Evolutionary conservation across 306 rosid species (phyloP).

Genomic region (Corylus americana): DNA sequence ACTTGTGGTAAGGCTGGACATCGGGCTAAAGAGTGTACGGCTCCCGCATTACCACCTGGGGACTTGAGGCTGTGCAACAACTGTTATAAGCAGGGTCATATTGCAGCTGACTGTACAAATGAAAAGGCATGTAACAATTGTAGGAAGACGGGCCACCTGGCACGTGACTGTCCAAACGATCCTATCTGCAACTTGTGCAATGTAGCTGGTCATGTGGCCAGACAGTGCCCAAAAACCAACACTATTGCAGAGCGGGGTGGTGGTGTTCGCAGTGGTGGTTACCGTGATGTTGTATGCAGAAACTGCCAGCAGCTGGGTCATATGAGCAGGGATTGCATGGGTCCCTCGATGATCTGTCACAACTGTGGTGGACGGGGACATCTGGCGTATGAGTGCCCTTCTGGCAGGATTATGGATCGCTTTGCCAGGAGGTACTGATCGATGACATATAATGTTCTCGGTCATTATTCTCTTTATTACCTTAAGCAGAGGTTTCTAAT

Average conservation of each 20-base stretch:
- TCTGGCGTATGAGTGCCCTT: constrained; percentile 94
- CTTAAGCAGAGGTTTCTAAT: constrained; percentile 8
- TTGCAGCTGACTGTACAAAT: constrained; percentile 93
- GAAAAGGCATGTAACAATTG: constrained; percentile 99
- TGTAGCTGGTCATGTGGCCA: constrained; percentile 92
- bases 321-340: constrained; percentile 98
- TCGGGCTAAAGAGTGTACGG: constrained; percentile 90
- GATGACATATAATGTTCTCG: constrained; percentile 19
- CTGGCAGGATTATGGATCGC: constrained; percentile 90
- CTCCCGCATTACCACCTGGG: constrained; percentile 84
- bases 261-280: constrained; percentile 39
- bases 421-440: constrained; percentile 86
- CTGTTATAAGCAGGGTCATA: constrained; percentile 97
- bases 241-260: constrained; percentile 56
- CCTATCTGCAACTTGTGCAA: constrained; percentile 95
- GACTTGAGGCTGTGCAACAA: constrained; percentile 94
- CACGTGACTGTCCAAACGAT: constrained; percentile 96
- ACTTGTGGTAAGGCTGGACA: constrained; percentile 97
- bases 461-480: constrained; percentile 12
- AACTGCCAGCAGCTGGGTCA: constrained; percentile 94
- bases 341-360: constrained; percentile 92
- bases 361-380: constrained; percentile 99
- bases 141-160: constrained; percentile 93
- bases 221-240: constrained; percentile 82
- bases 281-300: constrained; percentile 80